Evolutionary conservation across 116 monocot genomes (phyloP), one percentile per base, ranked within the genome.

Genomic region (Posidonia oceanica): DNA sequence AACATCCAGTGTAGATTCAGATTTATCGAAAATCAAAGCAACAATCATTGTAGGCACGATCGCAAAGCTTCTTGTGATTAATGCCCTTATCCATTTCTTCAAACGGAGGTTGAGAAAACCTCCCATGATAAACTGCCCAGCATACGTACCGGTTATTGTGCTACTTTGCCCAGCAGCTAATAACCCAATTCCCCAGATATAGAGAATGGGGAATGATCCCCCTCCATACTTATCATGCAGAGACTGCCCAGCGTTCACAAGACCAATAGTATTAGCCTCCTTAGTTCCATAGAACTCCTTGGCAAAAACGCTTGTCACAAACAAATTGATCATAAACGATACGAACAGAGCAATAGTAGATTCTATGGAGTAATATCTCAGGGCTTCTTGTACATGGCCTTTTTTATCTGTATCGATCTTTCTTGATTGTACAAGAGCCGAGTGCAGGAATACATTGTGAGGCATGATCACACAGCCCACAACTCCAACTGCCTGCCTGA

Each of bases 61-160:
- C 7, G 95, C 95, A 75, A 86, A 88, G 68, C 91, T 88, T 75
- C 95, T 86, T 4, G 95, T 91, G 64, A 95, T 86, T 61, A 95
- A 69, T 39, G 95, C 73, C 67, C 95, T 86, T 16, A 85, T 18
- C 88, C 91, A 95, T 79, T 95, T 95, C 77, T 91, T 95, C 41
- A 95, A 64, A 4, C 76, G 82, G 23, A 88, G 79, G 64, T 88
- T 77, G 55, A 95, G 83, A 80, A 95, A 95, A 53, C 91, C 95
- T 61, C 95, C 88, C 95, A 95, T 95, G 67, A 95, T 95, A 76
- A 95, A 95, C 73, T 95, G 95, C 39, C 95, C 91, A 68, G 91
- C 91, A 81, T 95, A 95, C 36, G 95, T 95, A n/a, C 95, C 95
- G 8, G 95, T 95, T 39, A 95, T 88, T 39, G 95, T 91, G 72